Evolutionary conservation across 805 yeast genomes (phyloP).

Genomic region (Monosporozyma aerobia): DNA sequence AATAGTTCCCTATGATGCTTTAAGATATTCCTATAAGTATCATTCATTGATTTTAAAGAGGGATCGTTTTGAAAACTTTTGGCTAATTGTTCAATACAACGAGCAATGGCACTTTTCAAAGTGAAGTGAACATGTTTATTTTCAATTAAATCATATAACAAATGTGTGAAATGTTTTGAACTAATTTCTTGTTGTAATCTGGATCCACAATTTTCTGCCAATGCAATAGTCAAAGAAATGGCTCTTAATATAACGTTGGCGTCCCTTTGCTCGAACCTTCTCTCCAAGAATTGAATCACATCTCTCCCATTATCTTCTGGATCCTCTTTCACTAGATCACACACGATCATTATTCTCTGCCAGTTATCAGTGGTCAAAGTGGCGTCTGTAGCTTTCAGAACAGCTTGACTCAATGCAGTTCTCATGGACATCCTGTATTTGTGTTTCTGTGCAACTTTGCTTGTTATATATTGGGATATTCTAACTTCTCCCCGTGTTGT

Average conservation of each 20-base stretch:
- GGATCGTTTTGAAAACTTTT: conserved; percentile 65
- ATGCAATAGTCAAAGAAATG: conserved; percentile 43
- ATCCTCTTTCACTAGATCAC: conserved; percentile 54
- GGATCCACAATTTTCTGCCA: conserved; percentile 74
- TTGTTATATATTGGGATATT: neutral
- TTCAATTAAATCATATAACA: conserved; percentile 40
- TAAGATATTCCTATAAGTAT: conserved; percentile 45
- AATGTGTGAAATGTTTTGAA: conserved; percentile 42
- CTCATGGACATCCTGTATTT: conserved; percentile 1
- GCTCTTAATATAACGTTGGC: conserved; percentile 61
- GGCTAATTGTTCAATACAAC: conserved; percentile 58
- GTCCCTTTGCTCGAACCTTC: conserved; percentile 42
- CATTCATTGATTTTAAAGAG: conserved; percentile 59
- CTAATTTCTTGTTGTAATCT: conserved; percentile 56
- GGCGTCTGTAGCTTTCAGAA: conserved; percentile 52
- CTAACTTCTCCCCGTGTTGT: neutral
- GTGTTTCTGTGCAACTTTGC: neutral
- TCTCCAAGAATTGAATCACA: conserved; percentile 36
- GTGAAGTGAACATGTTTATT: conserved; percentile 52
- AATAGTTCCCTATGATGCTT: conserved; percentile 33
- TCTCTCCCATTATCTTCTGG: conserved; percentile 46
- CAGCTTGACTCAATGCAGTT: conserved; percentile 13
- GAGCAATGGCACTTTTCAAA: conserved; percentile 57
- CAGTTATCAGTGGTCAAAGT: conserved; percentile 59
- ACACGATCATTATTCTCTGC: conserved; percentile 52